phyloP scores from a whole-genome alignment of 164 flowering plant species.

The Chloranthus sessilifolius region DNA sequence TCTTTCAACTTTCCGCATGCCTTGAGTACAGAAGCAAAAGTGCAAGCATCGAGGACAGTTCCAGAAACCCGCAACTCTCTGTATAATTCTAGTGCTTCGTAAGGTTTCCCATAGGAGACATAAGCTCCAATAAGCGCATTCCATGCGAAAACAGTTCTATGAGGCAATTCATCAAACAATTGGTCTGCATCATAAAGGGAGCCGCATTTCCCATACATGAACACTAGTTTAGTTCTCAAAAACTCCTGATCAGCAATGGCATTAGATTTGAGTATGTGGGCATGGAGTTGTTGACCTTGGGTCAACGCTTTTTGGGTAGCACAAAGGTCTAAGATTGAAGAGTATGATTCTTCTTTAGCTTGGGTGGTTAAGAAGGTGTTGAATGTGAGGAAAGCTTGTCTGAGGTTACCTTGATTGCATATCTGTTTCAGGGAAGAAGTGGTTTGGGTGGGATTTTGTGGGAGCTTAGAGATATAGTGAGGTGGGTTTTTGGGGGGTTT shows the following conservation, averaged over 20 bases:
- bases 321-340: constrained; percentile 58
- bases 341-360: constrained; percentile 37
- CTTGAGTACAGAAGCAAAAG: constrained; percentile 58
- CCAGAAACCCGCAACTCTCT: constrained; percentile 49
- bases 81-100: constrained; percentile 45
- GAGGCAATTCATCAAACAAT: constrained; percentile 60
- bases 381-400: constrained; percentile 41
- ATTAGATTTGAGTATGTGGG: constrained; percentile 39
- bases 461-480: constrained; percentile 11
- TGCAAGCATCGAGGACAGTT: constrained; percentile 45
- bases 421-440: constrained; percentile 23
- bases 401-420: constrained; percentile 34
- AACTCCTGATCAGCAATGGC: constrained; percentile 29
- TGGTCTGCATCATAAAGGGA: constrained; percentile 36
- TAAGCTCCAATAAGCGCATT: constrained; percentile 83
- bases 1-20: constrained; percentile 48
- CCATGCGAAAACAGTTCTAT: constrained; percentile 64
- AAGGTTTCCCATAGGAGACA: constrained; percentile 41
- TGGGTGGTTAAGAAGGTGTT: constrained; percentile 7
- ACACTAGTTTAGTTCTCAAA: constrained; percentile 62
- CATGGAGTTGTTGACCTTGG: constrained; percentile 65
- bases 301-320: constrained; percentile 35
- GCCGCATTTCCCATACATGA: constrained; percentile 74
- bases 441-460: constrained; percentile 15
- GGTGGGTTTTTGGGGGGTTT: constrained; percentile 16